A percentile compares a stretch with the other conserved stretches of the same genome.
Conservation (phyloP, 306 rosid genomes). For the Spatholobus suberectus region DNA sequence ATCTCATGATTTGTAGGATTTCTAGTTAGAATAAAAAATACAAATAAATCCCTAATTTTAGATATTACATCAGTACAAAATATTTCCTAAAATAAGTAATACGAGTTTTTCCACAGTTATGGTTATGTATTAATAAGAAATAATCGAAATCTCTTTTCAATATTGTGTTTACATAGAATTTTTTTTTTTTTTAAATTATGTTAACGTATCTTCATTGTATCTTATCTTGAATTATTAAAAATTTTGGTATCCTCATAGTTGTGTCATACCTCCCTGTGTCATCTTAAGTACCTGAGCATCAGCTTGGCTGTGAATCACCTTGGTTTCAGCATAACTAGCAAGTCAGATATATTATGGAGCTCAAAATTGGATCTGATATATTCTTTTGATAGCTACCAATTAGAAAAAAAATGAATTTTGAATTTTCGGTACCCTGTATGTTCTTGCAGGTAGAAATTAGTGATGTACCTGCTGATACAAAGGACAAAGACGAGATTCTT, state of each 20-base stretch:
- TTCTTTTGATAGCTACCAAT: background rate
- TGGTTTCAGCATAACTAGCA: background rate
- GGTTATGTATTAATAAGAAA: too few relatives aligned
- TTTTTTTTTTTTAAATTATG: background rate
- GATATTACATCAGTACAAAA: too few relatives aligned
- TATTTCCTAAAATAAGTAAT: too few relatives aligned
- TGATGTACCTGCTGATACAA: constrained; percentile 82
- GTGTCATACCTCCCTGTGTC: background rate
- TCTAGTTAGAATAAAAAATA: too few relatives aligned
- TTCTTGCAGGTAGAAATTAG: constrained; percentile 52
- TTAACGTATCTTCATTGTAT: background rate
- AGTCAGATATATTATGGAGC: constrained; percentile 5
- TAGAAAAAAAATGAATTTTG: background rate
- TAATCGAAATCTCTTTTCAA: background rate
- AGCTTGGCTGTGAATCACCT: background rate
- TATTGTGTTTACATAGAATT: background rate
- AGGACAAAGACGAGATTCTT: constrained; percentile 94
- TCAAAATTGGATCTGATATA: background rate
- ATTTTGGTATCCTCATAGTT: background rate
- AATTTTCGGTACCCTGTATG: background rate
- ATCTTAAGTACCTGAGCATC: background rate
- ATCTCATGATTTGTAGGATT: too few relatives aligned
- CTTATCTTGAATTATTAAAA: background rate
- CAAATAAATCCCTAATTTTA: too few relatives aligned
- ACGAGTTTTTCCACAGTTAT: too few relatives aligned